These are phyloP conservation scores for Xylaria sp. DNA, from an alignment of 2,329 filamentous ascomycete genomes.

Conservation along the genomic window DNA sequence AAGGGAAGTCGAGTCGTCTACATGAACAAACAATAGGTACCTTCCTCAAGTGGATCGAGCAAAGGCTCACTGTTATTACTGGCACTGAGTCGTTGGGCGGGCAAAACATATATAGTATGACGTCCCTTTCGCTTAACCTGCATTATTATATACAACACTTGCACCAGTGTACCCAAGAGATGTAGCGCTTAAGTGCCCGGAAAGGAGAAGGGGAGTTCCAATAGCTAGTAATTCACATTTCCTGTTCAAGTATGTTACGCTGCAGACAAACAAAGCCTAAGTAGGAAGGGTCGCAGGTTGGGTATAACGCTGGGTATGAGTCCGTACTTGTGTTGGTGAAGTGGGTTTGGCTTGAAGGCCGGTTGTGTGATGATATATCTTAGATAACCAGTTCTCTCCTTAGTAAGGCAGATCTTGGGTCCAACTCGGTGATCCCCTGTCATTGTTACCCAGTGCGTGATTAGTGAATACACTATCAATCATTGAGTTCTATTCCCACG, in stretches of 20 bases:
- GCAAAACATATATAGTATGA: not conserved
- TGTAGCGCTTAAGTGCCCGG: not conserved
- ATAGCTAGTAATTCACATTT: not conserved
- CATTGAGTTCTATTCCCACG: slow-evolving; percentile 3
- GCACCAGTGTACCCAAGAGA: not conserved
- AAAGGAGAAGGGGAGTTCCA: not conserved
- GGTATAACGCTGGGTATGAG: not conserved
- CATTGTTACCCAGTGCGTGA: slow-evolving; percentile 4
- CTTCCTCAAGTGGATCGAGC: not conserved
- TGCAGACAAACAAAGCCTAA: not conserved
- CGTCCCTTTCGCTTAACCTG: not conserved
- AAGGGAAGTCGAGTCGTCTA: too few species aligned
- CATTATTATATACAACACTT: not conserved
- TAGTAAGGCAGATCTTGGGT: slow-evolving; percentile 11
- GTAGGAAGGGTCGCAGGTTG: not conserved
- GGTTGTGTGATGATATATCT: slow-evolving; percentile 9
- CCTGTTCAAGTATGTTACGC: not conserved
- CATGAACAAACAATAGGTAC: not conserved
- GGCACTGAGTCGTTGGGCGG: not conserved
- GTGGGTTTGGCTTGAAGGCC: slow-evolving; percentile 4
- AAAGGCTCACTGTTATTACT: not conserved
- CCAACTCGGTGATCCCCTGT: slow-evolving; percentile 9
- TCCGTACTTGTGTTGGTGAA: slow-evolving; percentile 10
- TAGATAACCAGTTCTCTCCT: not conserved
- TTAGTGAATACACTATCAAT: slow-evolving; percentile 7